phyloP scores from a whole-genome alignment of 441 rosid genomes.

The Gossypium schwendimanii region DNA sequence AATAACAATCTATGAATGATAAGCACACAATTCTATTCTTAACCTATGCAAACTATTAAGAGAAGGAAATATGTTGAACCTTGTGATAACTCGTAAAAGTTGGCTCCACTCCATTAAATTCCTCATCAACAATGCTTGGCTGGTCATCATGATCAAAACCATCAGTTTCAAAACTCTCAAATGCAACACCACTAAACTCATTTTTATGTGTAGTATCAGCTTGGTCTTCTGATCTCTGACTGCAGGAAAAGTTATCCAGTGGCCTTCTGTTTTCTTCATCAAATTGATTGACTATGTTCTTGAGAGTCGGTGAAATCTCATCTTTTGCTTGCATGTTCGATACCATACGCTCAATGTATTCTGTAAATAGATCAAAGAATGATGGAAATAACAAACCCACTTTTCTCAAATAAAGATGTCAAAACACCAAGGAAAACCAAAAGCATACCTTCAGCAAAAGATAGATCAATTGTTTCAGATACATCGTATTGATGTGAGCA shows the following conservation, averaged over 20 bases:
- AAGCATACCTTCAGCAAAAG: conserved; percentile 66
- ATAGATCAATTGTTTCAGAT: conserved; percentile 57
- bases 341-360: conserved; percentile 60
- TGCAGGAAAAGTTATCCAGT: conserved; percentile 38
- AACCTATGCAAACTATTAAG: conserved; percentile 8
- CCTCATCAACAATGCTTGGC: conserved; percentile 38
- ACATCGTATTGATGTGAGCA: conserved; percentile 37
- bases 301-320: conserved; percentile 76
- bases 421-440: conserved; percentile 1
- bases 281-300: conserved; percentile 49
- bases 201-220: conserved; percentile 28
- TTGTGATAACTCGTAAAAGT: conserved; percentile 43
- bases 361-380: conserved; percentile 30
- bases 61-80: conserved; percentile 30
- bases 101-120: conserved; percentile 35
- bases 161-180: conserved; percentile 42
- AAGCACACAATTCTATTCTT: neutral
- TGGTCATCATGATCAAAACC: conserved; percentile 48
- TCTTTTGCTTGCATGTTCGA: conserved; percentile 45
- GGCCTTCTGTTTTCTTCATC: conserved; percentile 69
- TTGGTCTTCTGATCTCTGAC: conserved; percentile 32
- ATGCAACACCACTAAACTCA: conserved; percentile 43
- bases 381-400: neutral
- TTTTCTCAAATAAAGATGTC: neutral
- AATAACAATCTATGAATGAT: neutral